These are phyloP conservation scores for Neopestalotiopsis clavispora DNA, from an alignment of 2,329 filamentous ascomycete genomes.

Conservation along the genomic window DNA sequence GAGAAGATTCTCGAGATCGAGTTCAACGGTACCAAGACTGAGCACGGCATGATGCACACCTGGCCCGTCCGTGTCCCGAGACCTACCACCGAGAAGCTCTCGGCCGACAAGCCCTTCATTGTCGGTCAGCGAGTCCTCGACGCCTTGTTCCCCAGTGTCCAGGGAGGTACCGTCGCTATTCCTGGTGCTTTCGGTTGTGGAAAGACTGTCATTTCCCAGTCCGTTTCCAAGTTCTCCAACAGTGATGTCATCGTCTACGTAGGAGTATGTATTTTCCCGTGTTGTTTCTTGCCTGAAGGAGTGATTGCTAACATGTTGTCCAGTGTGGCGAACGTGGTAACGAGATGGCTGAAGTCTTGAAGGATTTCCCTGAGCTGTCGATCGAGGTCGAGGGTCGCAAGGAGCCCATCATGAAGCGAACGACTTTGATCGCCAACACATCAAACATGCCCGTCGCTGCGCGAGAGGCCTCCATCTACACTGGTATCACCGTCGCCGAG, in stretches of 20 bases:
- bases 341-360: conserved; percentile 99
- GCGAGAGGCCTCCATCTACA: conserved; percentile 98
- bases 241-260: conserved; percentile 99
- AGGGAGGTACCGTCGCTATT: conserved; percentile 97
- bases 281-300: no score
- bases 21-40: conserved; percentile 94
- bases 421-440: conserved; percentile 96
- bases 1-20: conserved; percentile 95
- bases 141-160: conserved; percentile 93
- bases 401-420: conserved; percentile 99
- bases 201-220: conserved; percentile 99
- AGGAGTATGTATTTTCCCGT: conserved; percentile 46
- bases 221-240: conserved; percentile 99
- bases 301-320: no score
- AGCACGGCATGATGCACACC: conserved; percentile 97
- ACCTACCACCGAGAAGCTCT: conserved; percentile 89
- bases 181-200: conserved; percentile 98
- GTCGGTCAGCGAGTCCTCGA: conserved; percentile 97
- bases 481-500: conserved; percentile 90
- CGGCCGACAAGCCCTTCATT: conserved; percentile 88
- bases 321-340: conserved; percentile 85
- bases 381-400: conserved; percentile 93
- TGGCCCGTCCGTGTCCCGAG: conserved; percentile 98
- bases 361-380: conserved; percentile 98
- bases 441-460: conserved; percentile 99